Conservation (phyloP, 257 asterid species). For the Lycium ferocissimum region DNA sequence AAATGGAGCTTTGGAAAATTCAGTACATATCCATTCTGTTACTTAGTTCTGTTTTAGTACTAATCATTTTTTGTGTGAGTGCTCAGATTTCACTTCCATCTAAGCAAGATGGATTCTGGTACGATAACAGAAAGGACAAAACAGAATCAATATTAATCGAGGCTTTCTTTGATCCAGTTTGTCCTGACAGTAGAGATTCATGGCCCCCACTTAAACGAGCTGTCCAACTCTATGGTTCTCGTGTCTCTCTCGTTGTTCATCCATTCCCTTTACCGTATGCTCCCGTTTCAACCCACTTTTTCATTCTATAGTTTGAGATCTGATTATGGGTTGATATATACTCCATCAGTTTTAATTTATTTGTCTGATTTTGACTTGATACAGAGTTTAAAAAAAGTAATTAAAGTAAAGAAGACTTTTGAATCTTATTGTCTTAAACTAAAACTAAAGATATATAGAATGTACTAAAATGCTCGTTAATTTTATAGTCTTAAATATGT, state of each 20-base stretch:
- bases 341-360: too few relatives aligned
- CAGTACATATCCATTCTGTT: background rate
- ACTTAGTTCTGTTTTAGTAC: background rate
- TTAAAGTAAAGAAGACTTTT: too few relatives aligned
- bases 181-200: constrained; percentile 88
- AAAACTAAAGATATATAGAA: too few relatives aligned
- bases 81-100: constrained; percentile 54
- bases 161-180: constrained; percentile 90
- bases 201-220: constrained; percentile 82
- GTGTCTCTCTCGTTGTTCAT: constrained; percentile 55
- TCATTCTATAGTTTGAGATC: too few relatives aligned
- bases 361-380: too few relatives aligned
- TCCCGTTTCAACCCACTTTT: too few relatives aligned
- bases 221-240: constrained; percentile 55
- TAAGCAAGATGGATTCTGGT: constrained; percentile 76
- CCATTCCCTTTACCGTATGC: constrained; percentile 84
- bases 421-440: too few relatives aligned
- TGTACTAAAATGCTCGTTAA: too few relatives aligned
- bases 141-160: constrained; percentile 57
- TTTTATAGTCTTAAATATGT: too few relatives aligned
- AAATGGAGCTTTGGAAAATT: constrained; percentile 10
- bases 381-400: too few relatives aligned
- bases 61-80: constrained; percentile 14
- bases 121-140: constrained; percentile 34
- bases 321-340: too few relatives aligned